A percentile compares a stretch with the other conserved stretches of the same genome.
phyloP scores from a whole-genome alignment of 2,329 filamentous ascomycete species.

The Colletotrichum tropicale region DNA sequence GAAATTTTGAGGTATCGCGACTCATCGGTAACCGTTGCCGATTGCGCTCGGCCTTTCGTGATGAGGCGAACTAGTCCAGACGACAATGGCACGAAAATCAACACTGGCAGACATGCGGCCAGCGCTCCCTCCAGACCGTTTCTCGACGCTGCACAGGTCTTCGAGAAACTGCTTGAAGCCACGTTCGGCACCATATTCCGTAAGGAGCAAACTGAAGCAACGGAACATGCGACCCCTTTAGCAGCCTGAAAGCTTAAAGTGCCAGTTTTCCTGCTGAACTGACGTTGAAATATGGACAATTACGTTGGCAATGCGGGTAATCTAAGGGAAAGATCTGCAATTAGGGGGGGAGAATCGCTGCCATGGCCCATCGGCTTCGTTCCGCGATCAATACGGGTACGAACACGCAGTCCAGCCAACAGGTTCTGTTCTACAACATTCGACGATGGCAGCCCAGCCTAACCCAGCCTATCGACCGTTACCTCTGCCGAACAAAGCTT shows the following conservation, averaged over 20 bases:
- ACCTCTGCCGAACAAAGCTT: not conserved
- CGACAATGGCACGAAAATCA: not conserved
- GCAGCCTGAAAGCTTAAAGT: not conserved
- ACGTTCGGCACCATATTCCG: not conserved
- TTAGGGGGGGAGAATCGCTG: not conserved
- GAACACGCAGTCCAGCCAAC: not conserved
- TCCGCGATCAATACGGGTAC: slow-evolving; percentile 8
- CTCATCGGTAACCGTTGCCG: not conserved
- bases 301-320: not conserved
- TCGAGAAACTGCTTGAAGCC: not conserved
- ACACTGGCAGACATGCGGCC: not conserved
- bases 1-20: not conserved
- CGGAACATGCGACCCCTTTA: not conserved
- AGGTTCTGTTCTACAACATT: not conserved
- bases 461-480: not conserved
- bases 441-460: not conserved
- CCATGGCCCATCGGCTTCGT: not conserved
- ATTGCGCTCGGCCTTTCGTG: not conserved
- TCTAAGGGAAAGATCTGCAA: not conserved
- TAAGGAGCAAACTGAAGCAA: not conserved
- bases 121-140: not conserved
- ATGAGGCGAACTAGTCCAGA: not conserved
- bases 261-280: not conserved
- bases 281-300: slow-evolving; percentile 1
- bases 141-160: not conserved